These are phyloP conservation scores for Starmerella sirachaensis DNA, from an alignment of 805 yeast genomes.

Conservation along the genomic window DNA sequence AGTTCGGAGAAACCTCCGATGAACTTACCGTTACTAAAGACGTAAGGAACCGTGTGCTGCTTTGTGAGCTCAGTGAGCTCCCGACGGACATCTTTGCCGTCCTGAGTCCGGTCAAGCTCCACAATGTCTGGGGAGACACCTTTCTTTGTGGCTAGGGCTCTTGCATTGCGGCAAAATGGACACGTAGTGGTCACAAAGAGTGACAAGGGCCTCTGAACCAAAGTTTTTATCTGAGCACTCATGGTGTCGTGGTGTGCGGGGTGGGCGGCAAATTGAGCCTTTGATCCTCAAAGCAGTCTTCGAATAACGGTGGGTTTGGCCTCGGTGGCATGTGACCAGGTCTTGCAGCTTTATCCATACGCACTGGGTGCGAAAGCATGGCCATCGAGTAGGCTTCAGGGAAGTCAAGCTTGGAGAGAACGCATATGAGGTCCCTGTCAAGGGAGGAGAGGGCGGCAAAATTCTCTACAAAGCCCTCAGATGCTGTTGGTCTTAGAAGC, in stretches of 20 bases:
- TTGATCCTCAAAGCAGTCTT: too few relatives aligned
- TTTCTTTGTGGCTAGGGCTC: slow-evolving; percentile 16
- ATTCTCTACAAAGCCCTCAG: slow-evolving; percentile 1
- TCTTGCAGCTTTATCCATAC: too few relatives aligned
- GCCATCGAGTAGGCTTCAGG: too few relatives aligned
- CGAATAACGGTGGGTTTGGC: too few relatives aligned
- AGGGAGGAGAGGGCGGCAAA: slow-evolving; percentile 14
- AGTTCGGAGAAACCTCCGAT: slow-evolving; percentile 36
- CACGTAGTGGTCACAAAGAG: slow-evolving; percentile 22
- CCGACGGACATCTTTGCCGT: slow-evolving; percentile 42
- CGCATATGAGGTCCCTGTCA: slow-evolving; percentile 5
- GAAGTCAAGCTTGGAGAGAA: not conserved
- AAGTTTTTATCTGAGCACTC: slow-evolving; percentile 4
- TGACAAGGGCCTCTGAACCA: slow-evolving; percentile 18
- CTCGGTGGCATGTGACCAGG: too few relatives aligned
- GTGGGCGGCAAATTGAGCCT: too few relatives aligned
- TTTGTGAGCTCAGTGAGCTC: slow-evolving; percentile 48
- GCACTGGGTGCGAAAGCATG: too few relatives aligned
- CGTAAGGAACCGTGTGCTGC: slow-evolving; percentile 58
- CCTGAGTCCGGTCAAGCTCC: slow-evolving; percentile 48
- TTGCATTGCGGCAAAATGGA: slow-evolving; percentile 22
- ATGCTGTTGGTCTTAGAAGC: slow-evolving; percentile 8
- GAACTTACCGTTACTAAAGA: slow-evolving; percentile 46
- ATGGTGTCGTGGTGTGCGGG: too few relatives aligned
- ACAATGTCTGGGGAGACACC: slow-evolving; percentile 25